Conservation (phyloP, 2,329 filamentous ascomycete genomes). For the Aspergillus spinulosporus region DNA sequence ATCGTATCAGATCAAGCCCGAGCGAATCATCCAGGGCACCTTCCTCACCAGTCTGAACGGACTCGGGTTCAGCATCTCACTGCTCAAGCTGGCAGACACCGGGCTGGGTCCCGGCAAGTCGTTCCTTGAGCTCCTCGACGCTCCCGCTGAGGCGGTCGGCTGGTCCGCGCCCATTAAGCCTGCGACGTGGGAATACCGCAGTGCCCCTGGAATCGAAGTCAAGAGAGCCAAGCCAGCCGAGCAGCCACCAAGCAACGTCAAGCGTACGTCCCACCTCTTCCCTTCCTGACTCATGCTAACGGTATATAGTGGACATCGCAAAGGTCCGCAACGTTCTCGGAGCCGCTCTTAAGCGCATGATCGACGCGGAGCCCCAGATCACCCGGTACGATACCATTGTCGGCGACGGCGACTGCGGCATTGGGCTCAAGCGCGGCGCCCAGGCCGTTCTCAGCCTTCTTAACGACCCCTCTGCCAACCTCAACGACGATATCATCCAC, state of each 20-base stretch:
- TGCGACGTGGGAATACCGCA: constrained; percentile 57
- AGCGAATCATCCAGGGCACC: constrained; percentile 63
- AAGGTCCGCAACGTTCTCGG: constrained; percentile 56
- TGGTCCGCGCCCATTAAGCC: constrained; percentile 63
- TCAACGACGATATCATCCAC: constrained; percentile 59
- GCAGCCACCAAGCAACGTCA: constrained; percentile 55
- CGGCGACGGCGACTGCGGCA: constrained; percentile 87
- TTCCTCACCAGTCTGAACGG: constrained; percentile 74
- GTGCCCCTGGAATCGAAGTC: constrained; percentile 45
- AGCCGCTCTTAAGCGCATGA: constrained; percentile 59
- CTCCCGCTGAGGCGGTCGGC: constrained; percentile 65
- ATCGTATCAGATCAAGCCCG: constrained; percentile 61
- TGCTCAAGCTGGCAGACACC: constrained; percentile 63
- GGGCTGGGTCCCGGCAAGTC: constrained; percentile 55
- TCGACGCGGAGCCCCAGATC: constrained; percentile 64
- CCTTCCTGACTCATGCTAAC: constrained; percentile 11
- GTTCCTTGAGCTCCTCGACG: constrained; percentile 67
- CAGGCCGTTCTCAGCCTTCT: constrained; percentile 58
- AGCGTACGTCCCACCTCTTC: constrained; percentile 40
- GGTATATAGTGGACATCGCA: constrained; percentile 49
- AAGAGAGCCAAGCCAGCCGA: constrained; percentile 44
- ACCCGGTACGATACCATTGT: constrained; percentile 76
- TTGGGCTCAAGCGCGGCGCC: constrained; percentile 82
- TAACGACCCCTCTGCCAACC: constrained; percentile 37
- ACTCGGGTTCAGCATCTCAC: constrained; percentile 68